These are phyloP conservation scores for Nidula niveotomentosa DNA, from an alignment of 1,284 basidiomycete genomes.

Conservation along the genomic window DNA sequence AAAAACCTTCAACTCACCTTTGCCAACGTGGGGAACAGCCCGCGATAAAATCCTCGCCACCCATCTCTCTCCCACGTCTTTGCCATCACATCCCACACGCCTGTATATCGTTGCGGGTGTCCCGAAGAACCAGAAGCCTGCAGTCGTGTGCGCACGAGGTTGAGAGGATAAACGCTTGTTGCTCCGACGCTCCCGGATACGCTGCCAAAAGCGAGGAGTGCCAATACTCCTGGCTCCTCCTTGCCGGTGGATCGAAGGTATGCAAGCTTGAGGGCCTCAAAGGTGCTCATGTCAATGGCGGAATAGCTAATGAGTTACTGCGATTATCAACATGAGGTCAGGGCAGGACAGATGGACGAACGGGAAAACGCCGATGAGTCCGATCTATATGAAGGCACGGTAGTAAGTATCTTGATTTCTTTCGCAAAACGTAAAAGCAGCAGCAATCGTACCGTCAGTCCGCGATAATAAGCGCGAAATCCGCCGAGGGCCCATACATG, in stretches of 20 bases:
- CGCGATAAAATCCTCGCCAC: slow-evolving; percentile 94
- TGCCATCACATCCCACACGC: slow-evolving; percentile 82
- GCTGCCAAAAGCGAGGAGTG: slow-evolving; percentile 85
- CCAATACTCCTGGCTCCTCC: slow-evolving; percentile 83
- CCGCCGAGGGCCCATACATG: slow-evolving; percentile 84
- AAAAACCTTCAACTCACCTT: slow-evolving; percentile 52
- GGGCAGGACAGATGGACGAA: slow-evolving; percentile 35
- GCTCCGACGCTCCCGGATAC: slow-evolving; percentile 92
- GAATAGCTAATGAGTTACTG: slow-evolving; percentile 52
- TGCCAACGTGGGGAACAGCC: slow-evolving; percentile 86
- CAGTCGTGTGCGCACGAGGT: slow-evolving; percentile 90
- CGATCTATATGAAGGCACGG: slow-evolving; percentile 55
- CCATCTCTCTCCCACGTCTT: slow-evolving; percentile 89
- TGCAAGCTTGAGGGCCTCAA: slow-evolving; percentile 86
- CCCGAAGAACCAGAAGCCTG: slow-evolving; percentile 96
- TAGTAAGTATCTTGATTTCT: neutral
- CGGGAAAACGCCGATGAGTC: slow-evolving; percentile 88
- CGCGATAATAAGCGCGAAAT: slow-evolving; percentile 86
- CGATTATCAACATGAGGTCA: slow-evolving; percentile 3
- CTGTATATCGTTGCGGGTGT: slow-evolving; percentile 87
- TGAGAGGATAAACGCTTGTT: slow-evolving; percentile 89
- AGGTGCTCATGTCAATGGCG: slow-evolving; percentile 95
- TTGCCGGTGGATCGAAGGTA: slow-evolving; percentile 80
- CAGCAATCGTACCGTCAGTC: slow-evolving; percentile 69
- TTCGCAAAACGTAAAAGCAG: neutral